Conservation (phyloP, 1,284 basidiomycete species). For the Mrakiaceae sp. region DNA sequence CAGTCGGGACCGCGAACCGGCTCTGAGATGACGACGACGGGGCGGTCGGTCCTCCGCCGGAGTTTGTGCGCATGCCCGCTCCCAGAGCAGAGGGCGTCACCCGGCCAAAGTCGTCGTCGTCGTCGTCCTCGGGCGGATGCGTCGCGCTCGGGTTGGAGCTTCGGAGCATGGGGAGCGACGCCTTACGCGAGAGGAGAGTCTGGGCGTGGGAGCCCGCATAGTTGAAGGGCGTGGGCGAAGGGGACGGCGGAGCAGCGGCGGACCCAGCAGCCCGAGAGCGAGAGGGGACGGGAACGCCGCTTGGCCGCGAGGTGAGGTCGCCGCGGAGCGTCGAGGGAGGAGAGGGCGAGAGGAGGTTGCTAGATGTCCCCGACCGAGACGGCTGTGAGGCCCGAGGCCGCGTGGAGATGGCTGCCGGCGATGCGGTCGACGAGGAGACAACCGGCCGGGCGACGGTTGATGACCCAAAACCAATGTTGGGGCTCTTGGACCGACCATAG, state of each 20-base stretch:
- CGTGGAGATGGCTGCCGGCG: not conserved
- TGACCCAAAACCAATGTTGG: not conserved
- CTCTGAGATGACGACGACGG: not conserved
- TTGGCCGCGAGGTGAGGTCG: no score
- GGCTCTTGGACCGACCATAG: constrained; percentile 10
- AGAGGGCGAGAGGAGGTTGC: no score
- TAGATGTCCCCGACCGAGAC: no score
- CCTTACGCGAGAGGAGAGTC: constrained; percentile 4
- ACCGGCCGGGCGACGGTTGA: not conserved
- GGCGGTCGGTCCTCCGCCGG: no score
- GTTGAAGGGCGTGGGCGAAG: not conserved
- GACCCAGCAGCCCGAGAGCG: no score
- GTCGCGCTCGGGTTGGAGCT: no score
- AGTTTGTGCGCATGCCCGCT: no score
- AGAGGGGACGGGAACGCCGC: no score
- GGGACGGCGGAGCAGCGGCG: not conserved
- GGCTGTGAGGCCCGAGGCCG: not conserved
- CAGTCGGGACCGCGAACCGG: constrained; percentile 12
- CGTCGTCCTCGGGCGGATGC: not conserved
- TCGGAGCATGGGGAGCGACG: constrained; percentile 8
- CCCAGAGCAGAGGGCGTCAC: not conserved
- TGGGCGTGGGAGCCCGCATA: constrained; percentile 11
- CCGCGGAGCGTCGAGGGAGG: no score
- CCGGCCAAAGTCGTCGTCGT: not conserved
- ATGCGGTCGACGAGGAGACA: not conserved